Base-by-base conservation (phyloP, 306 rosid genomes). In the Vigna unguiculata region DNA sequence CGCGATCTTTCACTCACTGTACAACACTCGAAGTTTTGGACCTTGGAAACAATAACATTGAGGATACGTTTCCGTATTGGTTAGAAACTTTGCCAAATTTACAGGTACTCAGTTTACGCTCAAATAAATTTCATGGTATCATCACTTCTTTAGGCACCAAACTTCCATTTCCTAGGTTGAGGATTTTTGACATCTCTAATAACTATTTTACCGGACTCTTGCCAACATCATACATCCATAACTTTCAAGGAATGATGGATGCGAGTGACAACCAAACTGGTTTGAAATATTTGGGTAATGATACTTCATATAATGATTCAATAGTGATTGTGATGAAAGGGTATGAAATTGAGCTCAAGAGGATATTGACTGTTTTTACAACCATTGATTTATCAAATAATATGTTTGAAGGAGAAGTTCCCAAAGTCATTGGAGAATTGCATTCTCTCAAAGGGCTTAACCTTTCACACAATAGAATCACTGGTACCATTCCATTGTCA, bases 121-220 rank as follows among this genome's bases (percentile, higher is more conserved):
- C 85, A 19, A 88, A 86, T 9, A 83, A 32, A 15, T 62, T 88
- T 36, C 14, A 62, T 72, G 93, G 90, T 46, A 3, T 3, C 38
- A 83, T 88, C 24, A n/a, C n/a, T 1, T 14, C 34, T 63, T 46
- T 68, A 3, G 34, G n/a, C 22, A 55, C 43, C 2, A 62, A 82
- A 11, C 62, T 22, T 9, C 32, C 32, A 1, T 54, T 54, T 4
- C 32, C 30, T 16, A 54, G 15, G 3, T 11, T 54, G 32, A 54
- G 61, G 22, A 22, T 86, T 15, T 60, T 86, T 41, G 76, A 86
- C 30, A 9, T 86, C 7, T 82, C 87, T 0, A 40, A 15, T 59
- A 86, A 88, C 51, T 3, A 34, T 2, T 86, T 86, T n/a, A 67
- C 16, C 7, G 90, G 88, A 0, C 43, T 15, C 41, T 48, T 88